These are phyloP conservation scores for Stephania yunnanensis DNA, from an alignment of 164 flowering plant genomes.

Conservation along the genomic window DNA sequence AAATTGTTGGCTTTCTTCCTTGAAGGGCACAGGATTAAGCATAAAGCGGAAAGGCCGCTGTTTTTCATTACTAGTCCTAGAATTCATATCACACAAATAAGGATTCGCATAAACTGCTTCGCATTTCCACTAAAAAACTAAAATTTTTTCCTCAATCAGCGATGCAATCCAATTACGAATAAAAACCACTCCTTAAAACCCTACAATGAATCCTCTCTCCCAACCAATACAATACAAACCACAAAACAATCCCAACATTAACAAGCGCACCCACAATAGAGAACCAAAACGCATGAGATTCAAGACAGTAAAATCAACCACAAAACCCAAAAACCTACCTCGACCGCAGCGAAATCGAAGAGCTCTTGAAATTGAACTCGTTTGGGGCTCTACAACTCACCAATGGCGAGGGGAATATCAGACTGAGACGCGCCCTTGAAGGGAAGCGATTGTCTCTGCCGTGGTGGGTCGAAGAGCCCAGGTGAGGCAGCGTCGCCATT, in stretches of 20 bases:
- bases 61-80: too few species aligned
- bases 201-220: background rate
- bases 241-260: background rate
- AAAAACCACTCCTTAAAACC: background rate
- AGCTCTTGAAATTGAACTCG: background rate
- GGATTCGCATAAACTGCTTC: too few species aligned
- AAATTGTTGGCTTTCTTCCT: too few species aligned
- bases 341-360: background rate
- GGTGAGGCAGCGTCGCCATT: slow-evolving; percentile 12
- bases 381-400: slow-evolving; percentile 2
- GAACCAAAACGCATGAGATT: background rate
- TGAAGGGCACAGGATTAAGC: too few species aligned
- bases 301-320: background rate
- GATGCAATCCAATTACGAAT: background rate
- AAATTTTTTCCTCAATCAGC: too few species aligned
- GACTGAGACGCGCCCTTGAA: slow-evolving; percentile 12
- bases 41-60: too few species aligned
- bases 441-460: slow-evolving; percentile 4
- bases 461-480: slow-evolving; percentile 8
- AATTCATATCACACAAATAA: too few species aligned
- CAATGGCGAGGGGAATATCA: slow-evolving; percentile 7
- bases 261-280: background rate
- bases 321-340: background rate
- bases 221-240: background rate
- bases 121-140: too few species aligned